Conservation (phyloP, 2,329 filamentous ascomycete genomes). For the Leptographium galeiforme region DNA sequence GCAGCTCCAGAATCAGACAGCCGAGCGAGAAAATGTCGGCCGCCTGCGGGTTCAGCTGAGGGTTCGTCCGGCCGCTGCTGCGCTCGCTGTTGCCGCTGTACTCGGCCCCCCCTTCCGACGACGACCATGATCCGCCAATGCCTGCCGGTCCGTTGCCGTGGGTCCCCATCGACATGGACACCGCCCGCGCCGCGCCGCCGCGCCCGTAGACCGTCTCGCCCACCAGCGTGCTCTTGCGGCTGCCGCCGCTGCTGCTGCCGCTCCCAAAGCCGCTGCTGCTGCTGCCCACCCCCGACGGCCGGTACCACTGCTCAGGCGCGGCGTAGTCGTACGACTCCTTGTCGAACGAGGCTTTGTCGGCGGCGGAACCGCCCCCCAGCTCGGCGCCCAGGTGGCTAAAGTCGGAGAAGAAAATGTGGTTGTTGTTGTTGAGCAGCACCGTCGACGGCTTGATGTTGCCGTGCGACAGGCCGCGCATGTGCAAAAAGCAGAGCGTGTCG, state of each 20-base stretch:
- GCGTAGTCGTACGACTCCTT: slow-evolving; percentile 61
- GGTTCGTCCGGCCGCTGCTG: slow-evolving; percentile 13
- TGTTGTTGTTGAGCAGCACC: slow-evolving; percentile 50
- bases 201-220: neutral
- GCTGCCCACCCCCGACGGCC: slow-evolving; percentile 16
- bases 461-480: slow-evolving; percentile 50
- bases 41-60: slow-evolving; percentile 37
- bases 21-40: slow-evolving; percentile 63
- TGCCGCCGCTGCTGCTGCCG: slow-evolving; percentile 22
- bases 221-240: slow-evolving; percentile 8
- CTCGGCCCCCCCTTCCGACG: neutral
- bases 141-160: slow-evolving; percentile 10
- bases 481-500: slow-evolving; percentile 54
- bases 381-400: slow-evolving; percentile 35
- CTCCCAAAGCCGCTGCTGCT: slow-evolving; percentile 13
- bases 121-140: neutral
- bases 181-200: neutral
- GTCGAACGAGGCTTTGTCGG: slow-evolving; percentile 40
- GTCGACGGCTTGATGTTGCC: slow-evolving; percentile 59
- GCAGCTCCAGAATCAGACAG: slow-evolving; percentile 58
- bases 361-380: slow-evolving; percentile 20
- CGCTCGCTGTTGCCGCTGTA: neutral
- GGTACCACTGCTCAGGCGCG: slow-evolving; percentile 52
- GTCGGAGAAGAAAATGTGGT: slow-evolving; percentile 56
- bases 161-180: neutral